These are phyloP conservation scores for Darksidea phi DNA, from an alignment of 495 filamentous ascomycete species.

Conservation along the genomic window DNA sequence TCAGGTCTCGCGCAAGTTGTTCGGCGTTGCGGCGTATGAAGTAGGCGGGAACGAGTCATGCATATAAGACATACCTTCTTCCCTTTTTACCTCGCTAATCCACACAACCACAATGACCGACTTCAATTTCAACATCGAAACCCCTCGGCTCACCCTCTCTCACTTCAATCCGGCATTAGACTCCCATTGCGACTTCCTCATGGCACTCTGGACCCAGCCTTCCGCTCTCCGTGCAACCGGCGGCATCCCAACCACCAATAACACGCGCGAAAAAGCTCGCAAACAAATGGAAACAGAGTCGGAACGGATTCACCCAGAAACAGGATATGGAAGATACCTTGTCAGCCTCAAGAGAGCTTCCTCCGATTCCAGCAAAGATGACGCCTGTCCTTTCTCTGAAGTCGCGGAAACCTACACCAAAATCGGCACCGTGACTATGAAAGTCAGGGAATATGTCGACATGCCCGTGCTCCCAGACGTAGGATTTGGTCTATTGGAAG, in stretches of 20 bases:
- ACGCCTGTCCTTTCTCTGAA: background rate
- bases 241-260: slow-evolving; percentile 26
- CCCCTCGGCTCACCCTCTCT: slow-evolving; percentile 42
- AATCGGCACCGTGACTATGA: slow-evolving; percentile 8
- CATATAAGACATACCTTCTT: too few relatives aligned
- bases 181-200: slow-evolving; percentile 44
- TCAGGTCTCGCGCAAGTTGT: too few relatives aligned
- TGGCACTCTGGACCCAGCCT: slow-evolving; percentile 44
- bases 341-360: background rate
- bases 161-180: slow-evolving; percentile 38
- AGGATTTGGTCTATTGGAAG: slow-evolving; percentile 42
- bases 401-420: background rate
- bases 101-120: background rate
- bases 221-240: slow-evolving; percentile 11
- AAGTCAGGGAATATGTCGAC: slow-evolving; percentile 25
- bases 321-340: slow-evolving; percentile 2
- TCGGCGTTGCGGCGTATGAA: too few relatives aligned
- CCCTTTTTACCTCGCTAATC: background rate
- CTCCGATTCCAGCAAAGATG: background rate
- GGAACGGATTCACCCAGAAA: background rate
- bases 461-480: slow-evolving; percentile 44
- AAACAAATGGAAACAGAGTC: background rate
- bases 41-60: too few relatives aligned
- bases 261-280: background rate
- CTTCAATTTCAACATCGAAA: slow-evolving; percentile 38